phyloP scores from a whole-genome alignment of 345 rosid genomes.

The Cardamine chenopodiifolia region DNA sequence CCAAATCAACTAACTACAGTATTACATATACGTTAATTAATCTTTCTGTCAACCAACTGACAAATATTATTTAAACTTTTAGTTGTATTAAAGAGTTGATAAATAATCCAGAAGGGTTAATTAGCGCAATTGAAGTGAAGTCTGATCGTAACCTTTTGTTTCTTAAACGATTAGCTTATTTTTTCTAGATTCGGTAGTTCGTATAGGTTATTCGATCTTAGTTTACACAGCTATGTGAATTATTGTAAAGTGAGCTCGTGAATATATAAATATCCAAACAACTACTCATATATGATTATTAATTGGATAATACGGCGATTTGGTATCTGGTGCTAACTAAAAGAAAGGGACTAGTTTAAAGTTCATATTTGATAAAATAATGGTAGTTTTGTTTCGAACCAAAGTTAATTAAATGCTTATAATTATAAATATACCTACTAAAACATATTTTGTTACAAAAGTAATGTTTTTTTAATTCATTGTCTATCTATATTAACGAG shows the following conservation, averaged over 20 bases:
- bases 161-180: not conserved
- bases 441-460: not conserved
- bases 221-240: not conserved
- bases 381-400: not conserved
- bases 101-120: not conserved
- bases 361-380: not conserved
- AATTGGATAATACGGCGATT: slow-evolving; percentile 2
- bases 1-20: slow-evolving; percentile 13
- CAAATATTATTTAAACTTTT: not conserved
- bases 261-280: not conserved
- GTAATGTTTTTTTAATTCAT: not conserved
- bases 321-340: slow-evolving; percentile 20
- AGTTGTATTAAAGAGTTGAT: not conserved
- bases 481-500: not conserved
- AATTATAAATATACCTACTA: not conserved
- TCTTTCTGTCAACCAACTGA: slow-evolving; percentile 9
- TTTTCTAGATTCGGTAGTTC: slow-evolving; percentile 18
- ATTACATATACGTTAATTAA: not conserved
- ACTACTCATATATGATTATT: not conserved
- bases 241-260: slow-evolving; percentile 7
- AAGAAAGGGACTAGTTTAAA: slow-evolving; percentile 3
- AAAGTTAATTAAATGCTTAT: not conserved
- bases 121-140: not conserved
- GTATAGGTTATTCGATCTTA: not conserved
- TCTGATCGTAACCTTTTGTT: not conserved